phyloP scores from a whole-genome alignment of 2,329 filamentous ascomycete species.

The Periconia macrospinosa region DNA sequence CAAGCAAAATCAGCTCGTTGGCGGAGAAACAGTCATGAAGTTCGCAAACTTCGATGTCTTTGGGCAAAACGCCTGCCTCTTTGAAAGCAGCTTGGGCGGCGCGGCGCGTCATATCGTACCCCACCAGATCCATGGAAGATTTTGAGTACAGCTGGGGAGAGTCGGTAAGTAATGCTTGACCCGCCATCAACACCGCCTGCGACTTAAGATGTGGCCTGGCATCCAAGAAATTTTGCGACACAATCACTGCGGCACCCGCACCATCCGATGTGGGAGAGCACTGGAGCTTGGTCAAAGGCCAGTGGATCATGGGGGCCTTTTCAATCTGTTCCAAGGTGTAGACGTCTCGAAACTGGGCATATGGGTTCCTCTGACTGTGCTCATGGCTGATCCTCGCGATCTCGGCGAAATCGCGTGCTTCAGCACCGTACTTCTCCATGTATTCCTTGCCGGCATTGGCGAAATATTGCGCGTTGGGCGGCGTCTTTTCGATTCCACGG shows the following conservation, averaged over 20 bases:
- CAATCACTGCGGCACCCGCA: constrained; percentile 82
- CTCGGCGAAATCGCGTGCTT: constrained; percentile 83
- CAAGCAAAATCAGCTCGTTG: constrained; percentile 87
- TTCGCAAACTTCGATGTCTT: constrained; percentile 81
- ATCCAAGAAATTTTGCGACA: constrained; percentile 85
- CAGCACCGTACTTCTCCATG: constrained; percentile 91
- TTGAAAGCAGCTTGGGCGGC: constrained; percentile 69
- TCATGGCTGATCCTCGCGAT: constrained; percentile 89
- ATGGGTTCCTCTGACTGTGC: constrained; percentile 87
- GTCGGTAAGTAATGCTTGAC: constrained; percentile 83
- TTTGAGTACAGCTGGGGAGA: constrained; percentile 74
- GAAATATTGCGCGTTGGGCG: constrained; percentile 88
- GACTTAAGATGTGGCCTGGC: constrained; percentile 76
- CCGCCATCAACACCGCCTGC: constrained; percentile 83
- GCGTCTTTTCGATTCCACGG: constrained; percentile 74
- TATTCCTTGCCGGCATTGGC: constrained; percentile 92
- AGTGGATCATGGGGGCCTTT: constrained; percentile 74
- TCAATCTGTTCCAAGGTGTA: constrained; percentile 84
- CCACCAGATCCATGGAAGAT: constrained; percentile 84
- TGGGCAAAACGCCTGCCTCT: constrained; percentile 68
- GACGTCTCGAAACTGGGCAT: constrained; percentile 90
- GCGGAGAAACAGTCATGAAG: constrained; percentile 95
- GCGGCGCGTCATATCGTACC: constrained; percentile 78
- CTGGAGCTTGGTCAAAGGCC: constrained; percentile 89
- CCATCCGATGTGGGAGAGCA: constrained; percentile 96